Evolutionary conservation across 2,329 filamentous ascomycete species (phyloP).

Genomic region (Periconia sp.): DNA sequence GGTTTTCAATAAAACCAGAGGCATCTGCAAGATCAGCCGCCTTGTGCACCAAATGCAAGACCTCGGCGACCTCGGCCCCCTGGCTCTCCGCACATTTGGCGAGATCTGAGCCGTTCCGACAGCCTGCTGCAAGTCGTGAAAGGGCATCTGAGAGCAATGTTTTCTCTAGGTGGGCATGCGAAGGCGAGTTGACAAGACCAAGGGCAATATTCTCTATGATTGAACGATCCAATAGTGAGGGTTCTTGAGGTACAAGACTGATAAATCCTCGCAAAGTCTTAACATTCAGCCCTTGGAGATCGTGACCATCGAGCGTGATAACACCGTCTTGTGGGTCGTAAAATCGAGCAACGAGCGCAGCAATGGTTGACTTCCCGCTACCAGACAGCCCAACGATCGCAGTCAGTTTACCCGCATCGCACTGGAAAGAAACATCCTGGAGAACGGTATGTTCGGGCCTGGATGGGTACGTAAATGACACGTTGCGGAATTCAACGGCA

Average conservation of each 20-base stretch:
- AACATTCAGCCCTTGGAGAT: slow-evolving; percentile 47
- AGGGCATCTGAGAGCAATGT: slow-evolving; percentile 59
- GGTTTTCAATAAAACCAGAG: slow-evolving; percentile 59
- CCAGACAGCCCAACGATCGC: slow-evolving; percentile 52
- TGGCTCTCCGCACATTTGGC: slow-evolving; percentile 49
- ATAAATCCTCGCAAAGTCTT: slow-evolving; percentile 44
- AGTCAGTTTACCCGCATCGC: slow-evolving; percentile 48
- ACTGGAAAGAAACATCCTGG: slow-evolving; percentile 43
- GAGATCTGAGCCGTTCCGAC: slow-evolving; percentile 59
- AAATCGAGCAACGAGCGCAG: slow-evolving; percentile 44
- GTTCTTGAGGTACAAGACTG: slow-evolving; percentile 58
- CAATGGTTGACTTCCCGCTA: slow-evolving; percentile 51
- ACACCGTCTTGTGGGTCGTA: slow-evolving; percentile 60
- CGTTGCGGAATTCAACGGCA: slow-evolving; percentile 45
- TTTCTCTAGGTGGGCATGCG: slow-evolving; percentile 49
- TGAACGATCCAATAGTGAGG: slow-evolving; percentile 57
- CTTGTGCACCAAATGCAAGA: slow-evolving; percentile 56
- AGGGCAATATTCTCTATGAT: slow-evolving; percentile 62
- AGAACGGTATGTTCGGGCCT: slow-evolving; percentile 48
- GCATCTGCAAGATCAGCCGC: slow-evolving; percentile 67
- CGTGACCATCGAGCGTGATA: slow-evolving; percentile 61
- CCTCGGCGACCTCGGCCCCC: slow-evolving; percentile 55
- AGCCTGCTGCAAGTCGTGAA: slow-evolving; percentile 57
- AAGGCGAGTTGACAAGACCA: slow-evolving; percentile 53
- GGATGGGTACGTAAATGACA: slow-evolving; percentile 51